Evolutionary conservation across 805 yeast genomes (phyloP).

Genomic region (Blastobotrys terrestris): DNA sequence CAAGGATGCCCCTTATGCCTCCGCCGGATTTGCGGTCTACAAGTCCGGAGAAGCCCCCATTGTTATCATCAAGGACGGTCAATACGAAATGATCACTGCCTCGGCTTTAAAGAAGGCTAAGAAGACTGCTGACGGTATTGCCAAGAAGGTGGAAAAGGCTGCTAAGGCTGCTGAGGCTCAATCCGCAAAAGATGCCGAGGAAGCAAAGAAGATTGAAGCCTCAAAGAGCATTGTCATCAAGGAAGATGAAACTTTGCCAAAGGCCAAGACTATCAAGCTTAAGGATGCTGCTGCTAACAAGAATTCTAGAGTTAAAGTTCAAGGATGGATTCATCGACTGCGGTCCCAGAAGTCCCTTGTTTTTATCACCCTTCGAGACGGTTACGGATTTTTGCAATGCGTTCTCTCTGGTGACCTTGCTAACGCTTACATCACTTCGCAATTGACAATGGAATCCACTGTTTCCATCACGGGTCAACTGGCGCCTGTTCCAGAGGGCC

Average conservation of each 20-base stretch:
- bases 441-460: slow-evolving; percentile 84
- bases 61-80: slow-evolving; percentile 57
- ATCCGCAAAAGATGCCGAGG: slow-evolving; percentile 57
- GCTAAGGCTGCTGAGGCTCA: slow-evolving; percentile 46
- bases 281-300: slow-evolving; percentile 45
- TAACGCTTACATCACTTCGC: slow-evolving; percentile 75
- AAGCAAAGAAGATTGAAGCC: slow-evolving; percentile 68
- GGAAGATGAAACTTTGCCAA: slow-evolving; percentile 69
- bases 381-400: slow-evolving; percentile 84
- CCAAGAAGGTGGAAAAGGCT: slow-evolving; percentile 70
- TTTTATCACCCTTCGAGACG: slow-evolving; percentile 90
- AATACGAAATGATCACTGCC: slow-evolving; percentile 72
- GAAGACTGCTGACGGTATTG: slow-evolving; percentile 89
- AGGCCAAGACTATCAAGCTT: slow-evolving; percentile 64
- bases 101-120: slow-evolving; percentile 93
- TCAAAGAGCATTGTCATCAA: slow-evolving; percentile 69
- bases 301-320: slow-evolving; percentile 66
- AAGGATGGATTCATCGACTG: slow-evolving; percentile 96
- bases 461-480: slow-evolving; percentile 75
- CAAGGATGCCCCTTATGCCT: slow-evolving; percentile 63
- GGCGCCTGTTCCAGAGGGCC: slow-evolving; percentile 86
- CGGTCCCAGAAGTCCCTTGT: slow-evolving; percentile 89
- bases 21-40: slow-evolving; percentile 73
- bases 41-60: slow-evolving; percentile 47
- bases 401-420: slow-evolving; percentile 90